These are phyloP conservation scores for Agastache rugosa DNA, from an alignment of 257 asterid genomes.

Conservation along the genomic window DNA sequence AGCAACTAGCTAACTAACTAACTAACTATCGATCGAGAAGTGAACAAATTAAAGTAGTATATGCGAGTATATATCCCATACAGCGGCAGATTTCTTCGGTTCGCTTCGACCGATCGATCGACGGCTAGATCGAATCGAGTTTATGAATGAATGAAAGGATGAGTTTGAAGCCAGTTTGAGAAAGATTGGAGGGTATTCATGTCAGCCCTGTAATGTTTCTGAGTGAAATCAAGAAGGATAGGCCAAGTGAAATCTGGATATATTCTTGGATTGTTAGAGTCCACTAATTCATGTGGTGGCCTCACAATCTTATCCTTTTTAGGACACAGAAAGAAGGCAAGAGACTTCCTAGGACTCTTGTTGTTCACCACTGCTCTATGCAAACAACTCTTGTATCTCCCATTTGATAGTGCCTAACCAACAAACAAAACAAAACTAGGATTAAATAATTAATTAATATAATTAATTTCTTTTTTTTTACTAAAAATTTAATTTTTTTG, in stretches of 20 bases:
- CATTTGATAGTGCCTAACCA: slow-evolving; percentile 75
- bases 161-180: slow-evolving; percentile 63
- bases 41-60: too few species aligned
- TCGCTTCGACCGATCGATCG: too few species aligned
- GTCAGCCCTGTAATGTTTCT: slow-evolving; percentile 82
- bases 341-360: slow-evolving; percentile 72
- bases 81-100: too few species aligned
- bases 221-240: slow-evolving; percentile 70
- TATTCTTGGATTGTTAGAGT: slow-evolving; percentile 61
- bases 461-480: too few species aligned
- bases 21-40: neutral
- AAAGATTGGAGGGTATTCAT: slow-evolving; percentile 69
- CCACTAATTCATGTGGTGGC: slow-evolving; percentile 80
- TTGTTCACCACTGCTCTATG: slow-evolving; percentile 90
- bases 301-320: slow-evolving; percentile 72
- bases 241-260: slow-evolving; percentile 84
- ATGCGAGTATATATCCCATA: too few species aligned
- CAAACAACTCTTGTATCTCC: slow-evolving; percentile 76
- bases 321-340: slow-evolving; percentile 82
- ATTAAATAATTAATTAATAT: too few species aligned
- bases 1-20: neutral
- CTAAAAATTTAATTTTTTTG: too few species aligned
- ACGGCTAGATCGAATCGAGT: too few species aligned
- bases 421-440: neutral
- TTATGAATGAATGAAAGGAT: too few species aligned